phyloP scores from a whole-genome alignment of 2,329 filamentous ascomycete species.

The Phyllosticta citriasiana region DNA sequence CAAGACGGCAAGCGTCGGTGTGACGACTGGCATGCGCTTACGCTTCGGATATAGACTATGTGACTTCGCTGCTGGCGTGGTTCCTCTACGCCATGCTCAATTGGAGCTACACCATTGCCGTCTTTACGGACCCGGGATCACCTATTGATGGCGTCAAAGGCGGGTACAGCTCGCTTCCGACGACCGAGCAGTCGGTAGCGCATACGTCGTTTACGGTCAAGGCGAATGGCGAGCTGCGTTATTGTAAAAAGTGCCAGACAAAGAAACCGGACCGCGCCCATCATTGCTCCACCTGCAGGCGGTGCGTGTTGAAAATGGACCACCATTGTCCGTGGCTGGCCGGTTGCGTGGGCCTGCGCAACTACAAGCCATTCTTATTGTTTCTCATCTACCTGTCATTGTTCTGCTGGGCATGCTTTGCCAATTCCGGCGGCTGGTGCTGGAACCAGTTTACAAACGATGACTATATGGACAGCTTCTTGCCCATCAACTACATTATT shows the following conservation, averaged over 20 bases:
- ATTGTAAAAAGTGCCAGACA: constrained; percentile 95
- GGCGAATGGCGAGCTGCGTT: constrained; percentile 74
- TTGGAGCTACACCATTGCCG: constrained; percentile 82
- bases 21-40: neutral
- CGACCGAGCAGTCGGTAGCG: constrained; percentile 48
- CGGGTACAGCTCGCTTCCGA: constrained; percentile 68
- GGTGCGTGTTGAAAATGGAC: constrained; percentile 98
- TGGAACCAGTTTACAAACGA: constrained; percentile 69
- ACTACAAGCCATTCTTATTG: constrained; percentile 91
- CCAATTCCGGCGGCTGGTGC: constrained; percentile 69
- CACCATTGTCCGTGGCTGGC: constrained; percentile 98
- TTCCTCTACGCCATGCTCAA: constrained; percentile 70
- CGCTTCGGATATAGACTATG: constrained; percentile 20
- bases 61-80: constrained; percentile 54
- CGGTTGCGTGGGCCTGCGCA: constrained; percentile 84
- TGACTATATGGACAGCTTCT: constrained; percentile 61
- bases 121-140: constrained; percentile 82
- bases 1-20: neutral
- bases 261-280: constrained; percentile 92
- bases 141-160: constrained; percentile 34
- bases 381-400: constrained; percentile 84
- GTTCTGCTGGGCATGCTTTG: constrained; percentile 75
- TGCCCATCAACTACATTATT: constrained; percentile 87
- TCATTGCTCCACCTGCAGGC: constrained; percentile 89
- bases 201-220: constrained; percentile 83